Evolutionary conservation across 2,329 filamentous ascomycete species (phyloP).

Genomic region (Leptosphaerulina australis): DNA sequence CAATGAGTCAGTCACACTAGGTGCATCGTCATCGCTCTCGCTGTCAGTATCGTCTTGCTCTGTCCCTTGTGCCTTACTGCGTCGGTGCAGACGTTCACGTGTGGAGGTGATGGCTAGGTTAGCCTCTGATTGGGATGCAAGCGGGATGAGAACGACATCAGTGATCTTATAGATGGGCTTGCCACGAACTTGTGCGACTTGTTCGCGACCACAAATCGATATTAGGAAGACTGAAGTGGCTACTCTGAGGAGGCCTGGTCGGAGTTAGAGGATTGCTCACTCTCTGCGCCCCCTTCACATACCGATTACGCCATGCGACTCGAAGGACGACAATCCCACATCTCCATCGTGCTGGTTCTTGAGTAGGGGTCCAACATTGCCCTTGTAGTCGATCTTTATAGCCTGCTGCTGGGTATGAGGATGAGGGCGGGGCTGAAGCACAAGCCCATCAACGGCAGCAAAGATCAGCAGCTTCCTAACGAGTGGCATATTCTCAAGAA

Average conservation of each 20-base stretch:
- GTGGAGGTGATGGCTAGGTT: slow-evolving; percentile 72
- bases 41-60: slow-evolving; percentile 41
- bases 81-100: slow-evolving; percentile 52
- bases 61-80: slow-evolving; percentile 32
- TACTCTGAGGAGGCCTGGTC: slow-evolving; percentile 82
- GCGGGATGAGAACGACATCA: slow-evolving; percentile 88
- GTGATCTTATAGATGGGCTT: slow-evolving; percentile 85
- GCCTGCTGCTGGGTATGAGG: slow-evolving; percentile 61
- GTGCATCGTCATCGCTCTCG: slow-evolving; percentile 43
- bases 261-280: neutral
- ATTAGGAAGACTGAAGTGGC: slow-evolving; percentile 83
- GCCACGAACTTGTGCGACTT: slow-evolving; percentile 85
- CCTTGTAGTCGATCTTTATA: slow-evolving; percentile 74
- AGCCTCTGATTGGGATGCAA: slow-evolving; percentile 76
- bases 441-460: slow-evolving; percentile 80
- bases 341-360: slow-evolving; percentile 49
- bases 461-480: slow-evolving; percentile 81
- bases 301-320: slow-evolving; percentile 64
- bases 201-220: slow-evolving; percentile 82
- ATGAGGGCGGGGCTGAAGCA: slow-evolving; percentile 70
- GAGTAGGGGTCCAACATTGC: slow-evolving; percentile 58
- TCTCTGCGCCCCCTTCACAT: slow-evolving; percentile 18
- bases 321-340: slow-evolving; percentile 50
- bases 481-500: slow-evolving; percentile 68
- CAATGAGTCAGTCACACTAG: slow-evolving; percentile 46